Percentiles rank a stretch among this genome's conserved stretches.
These are phyloP conservation scores for Extremus antarcticus DNA, from an alignment of 495 filamentous ascomycete species.

Conservation along the genomic window DNA sequence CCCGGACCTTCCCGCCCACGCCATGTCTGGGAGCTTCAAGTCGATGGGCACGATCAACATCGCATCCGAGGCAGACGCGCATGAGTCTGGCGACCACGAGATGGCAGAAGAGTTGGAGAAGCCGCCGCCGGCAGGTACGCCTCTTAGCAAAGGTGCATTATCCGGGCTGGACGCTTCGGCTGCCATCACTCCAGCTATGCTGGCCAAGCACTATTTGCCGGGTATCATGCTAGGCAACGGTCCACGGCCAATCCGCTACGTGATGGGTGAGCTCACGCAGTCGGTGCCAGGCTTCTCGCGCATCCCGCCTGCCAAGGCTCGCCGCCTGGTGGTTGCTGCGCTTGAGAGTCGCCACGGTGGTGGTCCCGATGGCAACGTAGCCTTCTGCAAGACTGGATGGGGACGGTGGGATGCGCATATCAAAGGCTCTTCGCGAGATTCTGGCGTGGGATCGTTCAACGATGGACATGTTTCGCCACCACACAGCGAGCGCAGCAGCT, in stretches of 20 bases:
- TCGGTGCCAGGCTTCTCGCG: conserved; percentile 86
- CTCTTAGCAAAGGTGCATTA: conserved; percentile 34
- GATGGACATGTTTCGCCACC: conserved; percentile 18
- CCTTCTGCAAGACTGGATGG: conserved; percentile 96
- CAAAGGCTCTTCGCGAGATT: conserved; percentile 37
- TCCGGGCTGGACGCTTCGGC: conserved; percentile 59
- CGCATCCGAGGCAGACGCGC: conserved; percentile 80
- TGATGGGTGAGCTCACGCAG: conserved; percentile 86
- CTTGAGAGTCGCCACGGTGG: conserved; percentile 64
- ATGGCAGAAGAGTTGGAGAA: not conserved
- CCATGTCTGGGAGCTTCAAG: conserved; percentile 40
- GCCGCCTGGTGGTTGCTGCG: conserved; percentile 75
- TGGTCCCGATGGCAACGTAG: conserved; percentile 58
- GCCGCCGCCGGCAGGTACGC: conserved; percentile 8
- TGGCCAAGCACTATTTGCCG: conserved; percentile 86
- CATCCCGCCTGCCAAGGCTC: conserved; percentile 84
- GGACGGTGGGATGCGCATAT: conserved; percentile 84
- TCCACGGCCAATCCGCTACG: conserved; percentile 83
- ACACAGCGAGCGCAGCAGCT: conserved; percentile 23
- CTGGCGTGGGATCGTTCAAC: conserved; percentile 17
- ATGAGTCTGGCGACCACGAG: conserved; percentile 23
- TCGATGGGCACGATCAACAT: conserved; percentile 50
- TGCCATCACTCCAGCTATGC: conserved; percentile 71
- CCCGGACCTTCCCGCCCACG: conserved; percentile 73
- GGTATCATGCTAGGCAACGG: conserved; percentile 82